Conservation (phyloP, 805 yeast genomes). For the Schwanniomyces polymorphus region DNA sequence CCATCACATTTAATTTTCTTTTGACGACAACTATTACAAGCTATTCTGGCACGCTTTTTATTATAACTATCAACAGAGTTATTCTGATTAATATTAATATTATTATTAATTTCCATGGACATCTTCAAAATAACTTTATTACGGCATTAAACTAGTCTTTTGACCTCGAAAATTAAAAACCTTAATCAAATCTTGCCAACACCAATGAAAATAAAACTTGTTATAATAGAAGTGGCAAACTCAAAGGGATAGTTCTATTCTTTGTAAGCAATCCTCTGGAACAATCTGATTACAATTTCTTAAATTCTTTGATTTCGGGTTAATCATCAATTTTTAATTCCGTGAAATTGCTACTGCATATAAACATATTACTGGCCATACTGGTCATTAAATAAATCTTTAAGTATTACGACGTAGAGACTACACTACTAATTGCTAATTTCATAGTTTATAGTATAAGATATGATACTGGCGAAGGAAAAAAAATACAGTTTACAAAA, state of each 20-base stretch:
- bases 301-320: background rate
- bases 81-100: background rate
- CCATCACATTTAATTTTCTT: conserved; percentile 37
- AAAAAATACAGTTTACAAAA: too few relatives aligned
- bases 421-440: too few relatives aligned
- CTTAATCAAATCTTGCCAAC: too few relatives aligned
- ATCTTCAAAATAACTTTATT: background rate
- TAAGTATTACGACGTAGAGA: too few relatives aligned
- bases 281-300: background rate
- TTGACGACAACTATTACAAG: conserved; percentile 32
- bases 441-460: too few relatives aligned
- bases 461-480: too few relatives aligned
- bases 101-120: background rate
- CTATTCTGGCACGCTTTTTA: conserved; percentile 23
- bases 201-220: background rate
- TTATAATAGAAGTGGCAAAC: too few relatives aligned
- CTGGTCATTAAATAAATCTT: too few relatives aligned
- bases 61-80: background rate
- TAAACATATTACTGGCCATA: background rate
- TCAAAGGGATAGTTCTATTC: background rate
- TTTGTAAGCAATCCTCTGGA: background rate
- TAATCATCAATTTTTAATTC: background rate
- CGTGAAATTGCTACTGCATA: background rate
- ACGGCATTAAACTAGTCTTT: background rate
- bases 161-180: too few relatives aligned